Base-by-base conservation (phyloP, 306 rosid species). In the Phaseolus lunatus region DNA sequence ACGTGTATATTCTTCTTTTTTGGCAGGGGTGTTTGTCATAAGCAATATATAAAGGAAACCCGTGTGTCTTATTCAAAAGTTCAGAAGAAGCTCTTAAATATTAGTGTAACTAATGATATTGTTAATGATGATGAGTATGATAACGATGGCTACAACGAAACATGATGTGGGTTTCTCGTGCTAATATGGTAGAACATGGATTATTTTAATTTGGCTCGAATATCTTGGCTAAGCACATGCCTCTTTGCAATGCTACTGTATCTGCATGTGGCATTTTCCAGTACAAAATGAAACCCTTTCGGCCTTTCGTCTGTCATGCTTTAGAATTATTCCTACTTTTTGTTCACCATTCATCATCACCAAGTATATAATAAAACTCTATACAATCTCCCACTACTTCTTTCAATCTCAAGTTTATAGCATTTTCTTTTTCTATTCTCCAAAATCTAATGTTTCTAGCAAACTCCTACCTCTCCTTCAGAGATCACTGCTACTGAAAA, bases 1-100 rank as follows among this genome's bases (percentile, higher is more conserved):
- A 92, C 96, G 92, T 95, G 99, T 85, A 82, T 89, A 74, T 88
- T 82, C 89, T 78, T 89, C 84, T 73, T 89, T 87, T 79, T 78
- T 85, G 84, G 79, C 89, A 80, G 78, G 43, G 75, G 82, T 75
- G 67, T 75, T 77, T 85, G 79, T 86, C 83, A 77, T 78, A n/a
- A 73, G 16, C 71, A 73, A 56, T 48, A 53, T 18, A n/a, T 10
- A 58, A 58, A 73, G 45, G 65, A 52, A 52, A 43, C 19, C 14
- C 76, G 3, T 64, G 37, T 80, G 76, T 76, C 68, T 29, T 68
- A 59, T 77, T 78, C 65, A 65, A 76, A 83, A 47, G 67, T 61
- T 77, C 19, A 26, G 24, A 80, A 54, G 23, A 78, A 61, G 41
- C 43, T 56, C 56, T 71, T 57, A 65, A 49, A 78, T 78, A 72